Evolutionary conservation across 1,139 yeast species (phyloP), one percentile per base, ranked within the genome.

Genomic region (Protomyces inundatus): DNA sequence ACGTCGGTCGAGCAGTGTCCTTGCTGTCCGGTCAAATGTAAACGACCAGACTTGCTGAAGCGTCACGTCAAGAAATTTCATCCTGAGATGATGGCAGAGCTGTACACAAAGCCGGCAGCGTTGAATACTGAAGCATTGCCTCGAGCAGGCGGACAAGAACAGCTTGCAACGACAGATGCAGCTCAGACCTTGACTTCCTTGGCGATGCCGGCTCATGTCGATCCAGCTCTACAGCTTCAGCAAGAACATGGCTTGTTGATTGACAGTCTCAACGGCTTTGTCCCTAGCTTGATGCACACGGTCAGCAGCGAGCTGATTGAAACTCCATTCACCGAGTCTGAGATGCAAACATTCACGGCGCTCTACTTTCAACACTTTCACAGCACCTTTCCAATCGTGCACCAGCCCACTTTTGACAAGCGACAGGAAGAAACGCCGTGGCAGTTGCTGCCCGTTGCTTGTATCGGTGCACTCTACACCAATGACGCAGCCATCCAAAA

Each of bases 1-100:
- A 58, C 56, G 16, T 55, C 62, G n/a, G 54, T 58, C 52, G 62
- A 58, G 54, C 56, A 52, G 23, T 58, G 62, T 35, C 56, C 56
- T 12, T 51, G 54, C 34, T 58, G 62, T 50, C 50, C 51, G 23
- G 56, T 58, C 32, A 58, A 55, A 6, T 58, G 62, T 30, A 58
- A 55, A 30, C 51, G 62, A 51, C 62, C 53, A 14, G 62, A 58
- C 30, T 45, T 58, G n/a, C 56, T 58, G 23, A 58, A 58, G 32
- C 53, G 62, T 30, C 62, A 58, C 14, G 62, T 58, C 45, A 58
- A 58, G 35, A 58, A 58, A 12, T 58, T 58, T 36, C 62, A 58
- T 16, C 56, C 62, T 14, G 56, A 36, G n/a, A 56, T 51, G 35
- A 40, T 58, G 35, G 56, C 33, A 4, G 23, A 12, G 16, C 42